Conservation (phyloP, 73 alveolate species). For the Durusdinium trenchii region DNA sequence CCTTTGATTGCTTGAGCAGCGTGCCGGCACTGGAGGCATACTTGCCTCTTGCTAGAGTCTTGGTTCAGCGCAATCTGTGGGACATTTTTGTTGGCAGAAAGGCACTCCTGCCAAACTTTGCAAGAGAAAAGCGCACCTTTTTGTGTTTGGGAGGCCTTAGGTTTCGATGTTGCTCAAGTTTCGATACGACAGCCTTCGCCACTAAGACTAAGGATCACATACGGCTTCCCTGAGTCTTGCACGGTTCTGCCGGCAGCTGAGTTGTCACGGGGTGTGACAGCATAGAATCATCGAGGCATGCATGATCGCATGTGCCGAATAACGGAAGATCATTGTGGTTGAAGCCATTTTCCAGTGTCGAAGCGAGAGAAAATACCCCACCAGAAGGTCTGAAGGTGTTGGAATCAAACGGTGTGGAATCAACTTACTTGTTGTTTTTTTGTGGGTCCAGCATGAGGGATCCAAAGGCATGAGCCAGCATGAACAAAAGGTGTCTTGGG, state of each 20-base stretch:
- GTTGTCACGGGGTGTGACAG: too few relatives aligned
- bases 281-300: too few relatives aligned
- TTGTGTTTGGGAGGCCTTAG: neutral
- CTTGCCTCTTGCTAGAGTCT: conserved; percentile 10
- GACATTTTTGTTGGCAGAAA: neutral
- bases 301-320: too few relatives aligned
- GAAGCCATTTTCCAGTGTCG: too few relatives aligned
- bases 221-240: conserved; percentile 90
- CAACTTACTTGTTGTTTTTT: too few relatives aligned
- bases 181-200: neutral
- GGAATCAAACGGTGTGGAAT: too few relatives aligned
- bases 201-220: conserved; percentile 7
- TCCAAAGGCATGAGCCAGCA: too few relatives aligned
- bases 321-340: too few relatives aligned
- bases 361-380: too few relatives aligned
- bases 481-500: too few relatives aligned
- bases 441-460: too few relatives aligned
- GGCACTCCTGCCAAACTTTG: neutral
- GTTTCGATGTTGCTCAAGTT: neutral
- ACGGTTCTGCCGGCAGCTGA: conserved; percentile 39
- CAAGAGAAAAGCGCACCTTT: neutral
- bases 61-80: neutral
- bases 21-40: conserved; percentile 23
- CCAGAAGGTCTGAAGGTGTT: too few relatives aligned
- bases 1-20: conserved; percentile 82